Conservation (phyloP, 2,329 filamentous ascomycete genomes). For the Nakataea oryzae region DNA sequence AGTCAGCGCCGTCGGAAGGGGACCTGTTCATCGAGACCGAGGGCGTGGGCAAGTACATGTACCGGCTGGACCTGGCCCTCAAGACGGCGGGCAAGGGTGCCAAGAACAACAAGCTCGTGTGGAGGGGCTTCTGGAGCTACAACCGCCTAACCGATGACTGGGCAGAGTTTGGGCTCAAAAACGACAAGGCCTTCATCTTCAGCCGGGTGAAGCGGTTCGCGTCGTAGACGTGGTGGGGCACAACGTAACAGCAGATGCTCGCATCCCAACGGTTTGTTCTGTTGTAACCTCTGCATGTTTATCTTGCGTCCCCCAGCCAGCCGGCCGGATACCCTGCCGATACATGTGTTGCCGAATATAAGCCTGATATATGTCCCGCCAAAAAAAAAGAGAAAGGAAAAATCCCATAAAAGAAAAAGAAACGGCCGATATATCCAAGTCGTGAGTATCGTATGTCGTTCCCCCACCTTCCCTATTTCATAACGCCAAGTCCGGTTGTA, state of each 20-base stretch:
- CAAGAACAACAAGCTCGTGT: constrained; percentile 77
- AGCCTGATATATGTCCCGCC: neutral
- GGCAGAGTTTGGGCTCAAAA: constrained; percentile 62
- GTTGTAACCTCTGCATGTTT: neutral
- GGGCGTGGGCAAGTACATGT: constrained; percentile 74
- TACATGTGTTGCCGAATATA: neutral
- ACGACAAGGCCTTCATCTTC: constrained; percentile 57
- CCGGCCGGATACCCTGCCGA: neutral
- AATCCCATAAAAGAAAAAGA: neutral
- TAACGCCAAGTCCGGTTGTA: neutral
- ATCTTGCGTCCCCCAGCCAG: neutral
- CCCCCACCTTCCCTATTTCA: neutral
- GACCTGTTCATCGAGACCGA: constrained; percentile 80
- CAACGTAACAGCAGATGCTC: neutral
- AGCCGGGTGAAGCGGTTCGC: constrained; percentile 53
- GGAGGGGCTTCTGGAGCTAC: constrained; percentile 87
- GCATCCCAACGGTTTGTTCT: neutral
- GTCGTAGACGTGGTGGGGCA: neutral
- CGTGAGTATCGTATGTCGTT: neutral
- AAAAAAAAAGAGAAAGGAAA: no score
- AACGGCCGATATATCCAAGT: neutral
- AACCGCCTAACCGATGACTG: constrained; percentile 85
- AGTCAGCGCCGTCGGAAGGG: constrained; percentile 37
- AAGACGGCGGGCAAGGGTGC: constrained; percentile 51
- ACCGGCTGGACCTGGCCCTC: constrained; percentile 69